Base-by-base conservation (phyloP, 352 stramenopile species). In the Phytopythium delawarense region DNA sequence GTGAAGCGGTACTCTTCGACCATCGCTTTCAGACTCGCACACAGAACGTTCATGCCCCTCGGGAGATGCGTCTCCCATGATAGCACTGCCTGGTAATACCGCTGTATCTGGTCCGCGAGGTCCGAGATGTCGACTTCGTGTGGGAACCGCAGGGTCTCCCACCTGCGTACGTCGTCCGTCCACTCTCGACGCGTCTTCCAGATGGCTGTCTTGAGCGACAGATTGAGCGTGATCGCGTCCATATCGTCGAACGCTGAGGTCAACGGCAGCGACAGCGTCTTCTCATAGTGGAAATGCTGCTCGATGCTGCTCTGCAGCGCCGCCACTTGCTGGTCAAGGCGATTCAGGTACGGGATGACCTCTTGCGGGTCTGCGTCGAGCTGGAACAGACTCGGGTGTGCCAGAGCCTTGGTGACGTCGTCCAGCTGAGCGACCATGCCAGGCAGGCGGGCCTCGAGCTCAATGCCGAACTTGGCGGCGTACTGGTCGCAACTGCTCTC, bases 1-100 rank as follows among this genome's bases (percentile, higher is more conserved):
- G 91, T 89, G 18, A 84, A 65, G 2, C 79, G 82, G 64, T 97
- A 97, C 55, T 85, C 73, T 32, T 96, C 81, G 4, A 98, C 84
- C 28, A 66, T 69, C n/a, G 60, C 65, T 56, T 94, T 96, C 20
- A 98, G 62, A 63, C 81, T 64, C 18, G 75, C 64, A 35, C 76
- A 89, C 8, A 91, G 54, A 2, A 66, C 25, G 11, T 65, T 61
- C 60, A 82, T 87, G 8, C 74, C 72, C 56, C 88, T 50, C 21
- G 74, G 69, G 49, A 92, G 44, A 44, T 76, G 50, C 59, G 78
- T 49, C 71, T 97, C 67, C 77, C 75, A 75, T 63, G 67, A 69
- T 35, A 73, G 39, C 21, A 87, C 70, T 66, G 81, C 57, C 32
- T 64, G 40, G 70, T 81, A 84, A 71, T 88, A 94, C 21, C 61